A percentile compares a stretch with the other conserved stretches of the same genome.
Evolutionary conservation across 805 yeast species (phyloP).

Genomic region (Torulaspora gathmanii): DNA sequence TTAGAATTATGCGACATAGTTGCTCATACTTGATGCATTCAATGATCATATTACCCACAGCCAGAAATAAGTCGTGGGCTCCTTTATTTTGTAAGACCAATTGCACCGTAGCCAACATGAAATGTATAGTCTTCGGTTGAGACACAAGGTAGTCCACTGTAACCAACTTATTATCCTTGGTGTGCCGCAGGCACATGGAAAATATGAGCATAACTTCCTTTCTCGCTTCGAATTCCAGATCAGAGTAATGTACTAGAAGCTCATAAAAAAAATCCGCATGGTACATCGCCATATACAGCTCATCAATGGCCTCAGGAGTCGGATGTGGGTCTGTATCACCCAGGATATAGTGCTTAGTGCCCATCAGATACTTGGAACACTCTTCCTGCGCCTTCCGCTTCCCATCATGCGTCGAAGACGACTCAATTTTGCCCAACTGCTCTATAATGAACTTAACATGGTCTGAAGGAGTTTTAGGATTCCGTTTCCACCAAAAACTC

Average conservation of each 20-base stretch:
- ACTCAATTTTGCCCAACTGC: constrained; percentile 58
- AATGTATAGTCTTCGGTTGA: constrained; percentile 58
- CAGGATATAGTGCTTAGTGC: constrained; percentile 58
- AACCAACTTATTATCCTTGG: constrained; percentile 70
- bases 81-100: constrained; percentile 35
- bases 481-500: constrained; percentile 89
- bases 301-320: constrained; percentile 69
- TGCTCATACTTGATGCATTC: constrained; percentile 80
- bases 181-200: constrained; percentile 71
- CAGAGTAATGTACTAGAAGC: constrained; percentile 54
- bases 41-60: constrained; percentile 72
- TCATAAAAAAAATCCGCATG: constrained; percentile 61
- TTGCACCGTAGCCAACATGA: constrained; percentile 70
- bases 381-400: constrained; percentile 63
- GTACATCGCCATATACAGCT: constrained; percentile 75
- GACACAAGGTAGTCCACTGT: constrained; percentile 77
- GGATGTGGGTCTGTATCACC: constrained; percentile 52
- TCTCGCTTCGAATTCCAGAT: constrained; percentile 82
- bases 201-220: constrained; percentile 75
- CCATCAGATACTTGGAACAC: constrained; percentile 56
- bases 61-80: constrained; percentile 56
- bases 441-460: constrained; percentile 72
- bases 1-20: constrained; percentile 55
- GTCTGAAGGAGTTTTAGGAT: constrained; percentile 86
- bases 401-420: constrained; percentile 31